phyloP scores from a whole-genome alignment of 1,139 yeast species.

The Candida neerlandica region DNA sequence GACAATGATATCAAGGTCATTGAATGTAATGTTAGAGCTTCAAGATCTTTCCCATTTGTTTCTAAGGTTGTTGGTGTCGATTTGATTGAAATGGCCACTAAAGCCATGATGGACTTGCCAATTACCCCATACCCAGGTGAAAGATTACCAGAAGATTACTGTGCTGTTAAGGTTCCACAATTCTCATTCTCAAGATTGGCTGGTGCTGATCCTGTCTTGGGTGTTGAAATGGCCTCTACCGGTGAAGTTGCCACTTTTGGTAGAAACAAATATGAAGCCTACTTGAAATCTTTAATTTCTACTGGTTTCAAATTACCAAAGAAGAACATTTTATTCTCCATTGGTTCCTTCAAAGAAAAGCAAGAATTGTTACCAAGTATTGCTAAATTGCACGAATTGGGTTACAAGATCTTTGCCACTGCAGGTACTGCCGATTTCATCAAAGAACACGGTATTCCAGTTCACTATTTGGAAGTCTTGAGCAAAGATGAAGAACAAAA shows the following conservation, averaged over 20 bases:
- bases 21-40: conserved; percentile 98
- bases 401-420: conserved; percentile 92
- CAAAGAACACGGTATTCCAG: conserved; percentile 92
- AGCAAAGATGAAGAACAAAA: conserved; percentile 76
- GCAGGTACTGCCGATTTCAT: conserved; percentile 99
- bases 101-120: conserved; percentile 83
- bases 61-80: conserved; percentile 93
- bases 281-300: conserved; percentile 88
- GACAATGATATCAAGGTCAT: conserved; percentile 81
- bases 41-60: conserved; percentile 98
- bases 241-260: conserved; percentile 99
- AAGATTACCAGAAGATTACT: conserved; percentile 87
- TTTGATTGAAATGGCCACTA: conserved; percentile 92
- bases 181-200: conserved; percentile 97
- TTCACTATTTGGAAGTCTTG: conserved; percentile 90
- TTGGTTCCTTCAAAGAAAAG: conserved; percentile 98
- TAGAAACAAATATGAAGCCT: conserved; percentile 94
- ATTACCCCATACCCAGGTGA: conserved; percentile 87
- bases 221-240: conserved; percentile 98
- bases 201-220: conserved; percentile 98
- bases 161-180: conserved; percentile 94
- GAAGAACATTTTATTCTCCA: conserved; percentile 89
- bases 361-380: conserved; percentile 90
- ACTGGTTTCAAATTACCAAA: conserved; percentile 95
- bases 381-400: conserved; percentile 75